Evolutionary conservation across 2,329 filamentous ascomycete species (phyloP).

Genomic region (Fonsecaea multimorphosa): DNA sequence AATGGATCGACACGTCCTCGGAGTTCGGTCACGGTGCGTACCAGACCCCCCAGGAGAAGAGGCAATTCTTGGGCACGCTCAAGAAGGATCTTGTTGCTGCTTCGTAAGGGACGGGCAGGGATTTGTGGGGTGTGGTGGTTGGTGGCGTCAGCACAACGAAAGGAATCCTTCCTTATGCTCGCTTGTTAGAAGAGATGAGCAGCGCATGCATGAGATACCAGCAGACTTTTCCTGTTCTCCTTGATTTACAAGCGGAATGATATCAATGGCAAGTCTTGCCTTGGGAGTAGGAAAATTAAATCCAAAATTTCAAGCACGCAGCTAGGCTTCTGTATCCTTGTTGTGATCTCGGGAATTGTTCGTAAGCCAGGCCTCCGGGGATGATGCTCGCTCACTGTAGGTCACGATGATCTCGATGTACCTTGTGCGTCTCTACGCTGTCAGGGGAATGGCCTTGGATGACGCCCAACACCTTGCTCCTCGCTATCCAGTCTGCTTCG

Average conservation of each 20-base stretch:
- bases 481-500: background rate
- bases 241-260: constrained; percentile 17
- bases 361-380: background rate
- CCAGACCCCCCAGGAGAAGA: constrained; percentile 98
- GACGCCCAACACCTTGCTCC: background rate
- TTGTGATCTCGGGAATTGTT: background rate
- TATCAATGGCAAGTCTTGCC: constrained; percentile 19
- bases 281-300: constrained; percentile 20
- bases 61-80: constrained; percentile 94
- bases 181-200: background rate
- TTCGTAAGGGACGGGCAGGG: constrained; percentile 52
- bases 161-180: background rate
- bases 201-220: constrained; percentile 16
- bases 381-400: background rate
- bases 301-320: background rate
- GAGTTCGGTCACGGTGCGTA: constrained; percentile 99
- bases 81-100: constrained; percentile 86
- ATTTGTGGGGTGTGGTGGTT: background rate
- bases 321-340: background rate
- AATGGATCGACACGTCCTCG: constrained; percentile 99
- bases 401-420: background rate
- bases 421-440: too few relatives aligned
- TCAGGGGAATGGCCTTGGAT: background rate
- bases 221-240: constrained; percentile 8
- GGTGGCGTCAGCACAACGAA: background rate